Base-by-base conservation (phyloP, 805 yeast species). In the Candida hungchunana region DNA sequence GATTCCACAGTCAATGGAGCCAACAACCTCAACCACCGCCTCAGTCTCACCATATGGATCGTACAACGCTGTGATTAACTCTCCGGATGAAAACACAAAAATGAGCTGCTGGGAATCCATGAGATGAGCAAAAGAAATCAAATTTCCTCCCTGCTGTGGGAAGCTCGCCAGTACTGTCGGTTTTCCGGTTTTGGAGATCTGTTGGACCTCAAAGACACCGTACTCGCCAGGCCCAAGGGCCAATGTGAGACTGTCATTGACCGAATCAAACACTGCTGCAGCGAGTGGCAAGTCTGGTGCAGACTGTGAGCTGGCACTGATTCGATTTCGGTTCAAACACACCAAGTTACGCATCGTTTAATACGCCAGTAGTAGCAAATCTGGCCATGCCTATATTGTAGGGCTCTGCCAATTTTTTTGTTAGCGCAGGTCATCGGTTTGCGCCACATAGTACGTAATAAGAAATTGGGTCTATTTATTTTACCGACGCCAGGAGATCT, bases 1-100 rank as follows among this genome's bases (percentile, higher is more conserved):
- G 12, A 90, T 63, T 0, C 89, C 90, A 22, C 70, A 73, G 51
- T 88, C 96, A 18, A 90, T 77, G 15, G 86, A 73, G 0, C 97
- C 97, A 8, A 82, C 89, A 31, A 88, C 80, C 47, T 82, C 88
- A 15, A 80, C 68, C 2, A 57, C 44, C 11, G 73, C 70, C 42
- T 73, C 75, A 5, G 48, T 43, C 9, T 52, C 56, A 7, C 53
- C 53, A 10, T 33, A 44, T 1, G 67, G 51, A 46, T 79, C 85
- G 53, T 82, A 80, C 16, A 76, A 72, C 4, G 84, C 83, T 9
- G 75, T 66, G 26, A 73, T 55, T 9, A 90, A 75, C 53, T 88
- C 96, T 46, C 97, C 97, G 43, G 75, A 74, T 32, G 64, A 62
- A 42, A 86, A 72, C 1, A 87, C 77, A 33, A 86, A 71, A 1